Evolutionary conservation across 768 basidiomycete genomes (phyloP).

Genomic region (Psilocybe cubensis): DNA sequence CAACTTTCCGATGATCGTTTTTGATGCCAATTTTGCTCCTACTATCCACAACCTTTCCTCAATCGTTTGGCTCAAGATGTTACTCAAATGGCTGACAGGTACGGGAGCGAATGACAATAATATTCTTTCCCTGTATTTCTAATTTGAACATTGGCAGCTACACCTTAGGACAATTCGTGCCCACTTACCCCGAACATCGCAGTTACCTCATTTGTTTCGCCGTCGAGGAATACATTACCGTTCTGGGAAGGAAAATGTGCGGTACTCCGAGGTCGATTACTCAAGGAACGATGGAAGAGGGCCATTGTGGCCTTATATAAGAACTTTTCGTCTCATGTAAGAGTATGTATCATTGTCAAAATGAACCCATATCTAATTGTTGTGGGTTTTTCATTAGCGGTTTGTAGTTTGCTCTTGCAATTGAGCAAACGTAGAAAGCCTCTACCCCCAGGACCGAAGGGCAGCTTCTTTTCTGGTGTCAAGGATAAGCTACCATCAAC

Average conservation of each 20-base stretch:
- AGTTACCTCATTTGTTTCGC: background rate
- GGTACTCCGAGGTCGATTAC: background rate
- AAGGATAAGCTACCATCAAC: conserved; percentile 12
- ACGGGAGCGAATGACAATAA: too few species aligned
- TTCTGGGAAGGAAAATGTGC: background rate
- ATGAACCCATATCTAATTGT: background rate
- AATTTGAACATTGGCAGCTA: too few species aligned
- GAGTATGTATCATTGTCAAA: background rate
- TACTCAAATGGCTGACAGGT: too few species aligned
- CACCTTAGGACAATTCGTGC: too few species aligned
- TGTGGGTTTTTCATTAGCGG: background rate
- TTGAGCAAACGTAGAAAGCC: background rate
- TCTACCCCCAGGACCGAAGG: conserved; percentile 21
- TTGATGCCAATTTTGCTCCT: too few species aligned
- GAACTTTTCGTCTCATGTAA: background rate
- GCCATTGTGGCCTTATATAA: background rate
- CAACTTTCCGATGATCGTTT: background rate
- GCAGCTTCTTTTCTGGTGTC: conserved; percentile 14
- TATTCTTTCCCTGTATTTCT: too few species aligned
- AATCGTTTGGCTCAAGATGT: too few species aligned
- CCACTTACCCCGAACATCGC: background rate
- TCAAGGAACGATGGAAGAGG: background rate
- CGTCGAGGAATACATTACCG: background rate
- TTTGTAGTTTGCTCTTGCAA: background rate
- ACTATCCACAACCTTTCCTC: too few species aligned